Evolutionary conservation across 148 eudicot species (phyloP).

Genomic region (Oxyria digyna): DNA sequence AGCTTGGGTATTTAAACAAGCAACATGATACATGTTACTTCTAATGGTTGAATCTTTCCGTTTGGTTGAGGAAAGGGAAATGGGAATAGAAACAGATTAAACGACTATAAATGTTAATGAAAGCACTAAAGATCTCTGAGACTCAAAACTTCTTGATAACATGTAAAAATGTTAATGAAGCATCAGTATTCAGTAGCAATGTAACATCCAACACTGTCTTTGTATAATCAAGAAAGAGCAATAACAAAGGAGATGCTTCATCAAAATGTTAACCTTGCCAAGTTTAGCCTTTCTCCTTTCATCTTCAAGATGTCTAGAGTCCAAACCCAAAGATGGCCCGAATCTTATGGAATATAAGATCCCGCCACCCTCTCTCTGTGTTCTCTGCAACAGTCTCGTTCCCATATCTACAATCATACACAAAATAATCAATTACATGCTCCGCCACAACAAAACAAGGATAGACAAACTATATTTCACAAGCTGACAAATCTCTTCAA

Average conservation of each 20-base stretch:
- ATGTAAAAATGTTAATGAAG: too few species aligned
- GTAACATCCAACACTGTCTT: conserved; percentile 1
- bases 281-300: background rate
- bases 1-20: too few species aligned
- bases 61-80: too few species aligned
- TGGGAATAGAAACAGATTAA: too few species aligned
- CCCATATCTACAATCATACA: conserved; percentile 50
- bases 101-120: too few species aligned
- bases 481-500: background rate
- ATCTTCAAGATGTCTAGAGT: conserved; percentile 23
- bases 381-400: conserved; percentile 96
- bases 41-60: too few species aligned
- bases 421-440: too few species aligned
- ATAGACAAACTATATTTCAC: background rate
- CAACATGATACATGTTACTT: too few species aligned
- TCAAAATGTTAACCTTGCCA: background rate
- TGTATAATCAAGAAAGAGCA: background rate
- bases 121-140: too few species aligned
- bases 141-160: too few species aligned
- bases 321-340: conserved; percentile 96
- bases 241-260: background rate
- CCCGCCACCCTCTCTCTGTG: conserved; percentile 98
- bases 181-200: conserved; percentile 2
- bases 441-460: background rate
- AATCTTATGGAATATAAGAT: conserved; percentile 85